Evolutionary conservation across 179 eudicot genomes (phyloP).

Genomic region (Vitellaria paradoxa): DNA sequence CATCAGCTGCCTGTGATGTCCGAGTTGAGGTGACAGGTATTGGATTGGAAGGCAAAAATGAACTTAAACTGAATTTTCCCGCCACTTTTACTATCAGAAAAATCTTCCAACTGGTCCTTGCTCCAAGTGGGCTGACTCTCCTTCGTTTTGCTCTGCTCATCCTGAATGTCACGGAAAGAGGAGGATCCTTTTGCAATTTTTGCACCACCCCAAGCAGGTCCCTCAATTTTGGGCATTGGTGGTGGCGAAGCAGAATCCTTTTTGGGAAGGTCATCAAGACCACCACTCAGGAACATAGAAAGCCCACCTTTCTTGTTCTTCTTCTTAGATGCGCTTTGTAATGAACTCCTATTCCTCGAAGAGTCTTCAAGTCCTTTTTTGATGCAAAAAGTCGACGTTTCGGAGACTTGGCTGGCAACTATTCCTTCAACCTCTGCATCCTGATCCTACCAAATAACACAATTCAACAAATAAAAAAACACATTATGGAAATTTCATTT

Average conservation of each 20-base stretch:
- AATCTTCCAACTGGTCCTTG: constrained; percentile 49
- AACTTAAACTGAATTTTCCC: constrained; percentile 54
- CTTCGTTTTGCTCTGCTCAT: constrained; percentile 65
- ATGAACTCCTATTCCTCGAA: constrained; percentile 29
- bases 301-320: constrained; percentile 93
- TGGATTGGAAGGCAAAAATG: constrained; percentile 74
- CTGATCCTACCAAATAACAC: constrained; percentile 35
- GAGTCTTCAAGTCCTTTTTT: constrained; percentile 29
- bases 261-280: constrained; percentile 66
- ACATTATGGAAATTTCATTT: background rate
- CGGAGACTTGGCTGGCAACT: constrained; percentile 18
- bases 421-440: constrained; percentile 27
- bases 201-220: constrained; percentile 97
- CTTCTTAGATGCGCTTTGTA: constrained; percentile 53
- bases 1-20: constrained; percentile 48
- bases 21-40: constrained; percentile 52
- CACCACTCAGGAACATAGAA: constrained; percentile 89
- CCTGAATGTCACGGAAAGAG: constrained; percentile 82
- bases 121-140: constrained; percentile 31
- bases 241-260: constrained; percentile 47
- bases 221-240: constrained; percentile 66
- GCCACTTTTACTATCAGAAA: constrained; percentile 36
- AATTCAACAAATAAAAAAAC: constrained; percentile 7
- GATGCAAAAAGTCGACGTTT: constrained; percentile 19
- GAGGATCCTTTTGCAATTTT: constrained; percentile 50